Evolutionary conservation across 305 asterid species (phyloP).

Genomic region (Andrographis paniculata): DNA sequence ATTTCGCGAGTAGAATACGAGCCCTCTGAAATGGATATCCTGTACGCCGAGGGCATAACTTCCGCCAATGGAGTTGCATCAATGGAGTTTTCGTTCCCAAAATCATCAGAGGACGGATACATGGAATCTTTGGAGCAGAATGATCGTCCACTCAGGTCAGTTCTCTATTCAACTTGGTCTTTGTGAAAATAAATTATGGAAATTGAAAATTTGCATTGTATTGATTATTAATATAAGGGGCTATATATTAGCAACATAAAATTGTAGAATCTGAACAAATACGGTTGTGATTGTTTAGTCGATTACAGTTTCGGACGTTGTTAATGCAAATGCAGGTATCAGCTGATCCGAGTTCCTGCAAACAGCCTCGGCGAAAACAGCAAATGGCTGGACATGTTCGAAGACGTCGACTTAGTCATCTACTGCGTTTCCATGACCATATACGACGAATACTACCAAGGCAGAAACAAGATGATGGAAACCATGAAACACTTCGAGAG

Average conservation of each 20-base stretch:
- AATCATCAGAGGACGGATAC: conserved; percentile 42
- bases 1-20: conserved; percentile 58
- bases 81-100: conserved; percentile 67
- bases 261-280: too few species aligned
- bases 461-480: conserved; percentile 69
- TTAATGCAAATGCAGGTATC: conserved; percentile 48
- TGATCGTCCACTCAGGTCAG: conserved; percentile 38
- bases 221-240: too few species aligned
- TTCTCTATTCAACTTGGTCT: conserved; percentile 3
- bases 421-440: conserved; percentile 59
- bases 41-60: conserved; percentile 75
- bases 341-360: conserved; percentile 56
- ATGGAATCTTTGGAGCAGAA: conserved; percentile 57
- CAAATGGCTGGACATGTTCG: conserved; percentile 85
- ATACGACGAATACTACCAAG: conserved; percentile 46
- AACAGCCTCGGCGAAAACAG: conserved; percentile 66
- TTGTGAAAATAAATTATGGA: too few species aligned
- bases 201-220: neutral
- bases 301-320: neutral
- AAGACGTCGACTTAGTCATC: conserved; percentile 56
- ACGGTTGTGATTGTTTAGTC: too few species aligned
- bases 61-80: conserved; percentile 76
- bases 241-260: too few species aligned
- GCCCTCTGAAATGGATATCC: conserved; percentile 82
- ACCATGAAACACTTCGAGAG: conserved; percentile 51